Percentiles rank a stretch among this genome's conserved stretches.
These are phyloP conservation scores for Glomus cerebriforme DNA, from an alignment of 192 early-diverging fungal genomes.

Conservation along the genomic window DNA sequence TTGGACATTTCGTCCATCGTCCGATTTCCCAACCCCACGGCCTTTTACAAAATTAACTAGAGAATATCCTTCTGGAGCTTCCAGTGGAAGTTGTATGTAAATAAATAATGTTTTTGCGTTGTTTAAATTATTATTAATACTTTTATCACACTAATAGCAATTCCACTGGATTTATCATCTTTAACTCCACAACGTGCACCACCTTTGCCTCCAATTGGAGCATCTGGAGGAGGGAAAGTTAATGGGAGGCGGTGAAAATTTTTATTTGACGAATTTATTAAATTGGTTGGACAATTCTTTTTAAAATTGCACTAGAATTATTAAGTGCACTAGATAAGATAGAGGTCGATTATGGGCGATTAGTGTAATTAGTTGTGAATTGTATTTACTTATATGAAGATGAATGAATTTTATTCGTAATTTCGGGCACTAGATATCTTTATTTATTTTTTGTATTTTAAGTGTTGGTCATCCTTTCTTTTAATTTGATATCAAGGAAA, in stretches of 20 bases:
- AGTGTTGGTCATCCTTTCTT: too few relatives aligned
- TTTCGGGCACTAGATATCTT: too few relatives aligned
- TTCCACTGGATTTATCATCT: background rate
- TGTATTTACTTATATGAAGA: too few relatives aligned
- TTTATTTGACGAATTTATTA: too few relatives aligned
- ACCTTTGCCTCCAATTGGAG: background rate
- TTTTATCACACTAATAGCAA: background rate
- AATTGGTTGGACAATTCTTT: too few relatives aligned
- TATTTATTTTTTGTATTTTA: too few relatives aligned
- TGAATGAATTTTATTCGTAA: too few relatives aligned
- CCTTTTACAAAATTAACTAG: background rate
- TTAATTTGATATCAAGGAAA: too few relatives aligned
- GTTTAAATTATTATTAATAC: background rate
- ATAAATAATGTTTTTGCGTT: background rate
- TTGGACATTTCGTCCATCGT: constrained; percentile 42
- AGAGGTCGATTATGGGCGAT: too few relatives aligned
- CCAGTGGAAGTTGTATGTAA: background rate
- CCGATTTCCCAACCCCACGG: constrained; percentile 43
- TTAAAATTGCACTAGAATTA: too few relatives aligned
- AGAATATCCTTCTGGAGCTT: background rate
- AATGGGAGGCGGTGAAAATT: background rate
- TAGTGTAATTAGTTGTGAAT: too few relatives aligned
- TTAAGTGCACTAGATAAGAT: too few relatives aligned
- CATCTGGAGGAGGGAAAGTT: background rate
- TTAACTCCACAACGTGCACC: background rate